Conservation (phyloP, 2,329 filamentous ascomycete species). For the Fulvia fulva region DNA sequence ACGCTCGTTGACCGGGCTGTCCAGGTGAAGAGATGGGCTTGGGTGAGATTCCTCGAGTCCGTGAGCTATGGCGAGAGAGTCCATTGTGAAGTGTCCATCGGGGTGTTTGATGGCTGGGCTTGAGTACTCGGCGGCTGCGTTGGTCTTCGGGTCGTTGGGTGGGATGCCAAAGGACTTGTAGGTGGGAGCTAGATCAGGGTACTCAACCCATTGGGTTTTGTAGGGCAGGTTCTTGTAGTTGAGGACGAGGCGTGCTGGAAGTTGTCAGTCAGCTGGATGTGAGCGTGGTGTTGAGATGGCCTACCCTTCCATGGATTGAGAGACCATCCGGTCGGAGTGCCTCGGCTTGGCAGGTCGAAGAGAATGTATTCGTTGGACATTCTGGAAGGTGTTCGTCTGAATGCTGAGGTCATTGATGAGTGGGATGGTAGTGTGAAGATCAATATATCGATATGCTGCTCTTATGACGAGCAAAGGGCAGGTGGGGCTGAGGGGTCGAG, state of each 20-base stretch:
- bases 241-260: conserved; percentile 56
- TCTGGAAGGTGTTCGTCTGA: not conserved
- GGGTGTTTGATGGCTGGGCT: conserved; percentile 53
- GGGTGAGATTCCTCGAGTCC: conserved; percentile 59
- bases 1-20: conserved; percentile 42
- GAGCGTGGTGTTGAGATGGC: not conserved
- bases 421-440: not conserved
- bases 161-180: conserved; percentile 51
- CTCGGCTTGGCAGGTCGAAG: conserved; percentile 60
- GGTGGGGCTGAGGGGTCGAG: not conserved
- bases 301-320: conserved; percentile 69
- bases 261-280: conserved; percentile 6
- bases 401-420: not conserved
- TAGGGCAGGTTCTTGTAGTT: conserved; percentile 68
- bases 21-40: conserved; percentile 54
- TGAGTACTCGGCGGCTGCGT: conserved; percentile 45
- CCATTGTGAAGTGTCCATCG: conserved; percentile 59
- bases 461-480: not conserved
- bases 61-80: conserved; percentile 58
- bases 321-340: conserved; percentile 54
- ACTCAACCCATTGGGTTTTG: conserved; percentile 66
- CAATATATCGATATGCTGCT: not conserved
- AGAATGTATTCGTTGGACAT: conserved; percentile 47
- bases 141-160: conserved; percentile 40
- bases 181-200: conserved; percentile 57